These are phyloP conservation scores for Suhomyces coccinellae DNA, from an alignment of 1,139 yeast genomes.

Conservation along the genomic window DNA sequence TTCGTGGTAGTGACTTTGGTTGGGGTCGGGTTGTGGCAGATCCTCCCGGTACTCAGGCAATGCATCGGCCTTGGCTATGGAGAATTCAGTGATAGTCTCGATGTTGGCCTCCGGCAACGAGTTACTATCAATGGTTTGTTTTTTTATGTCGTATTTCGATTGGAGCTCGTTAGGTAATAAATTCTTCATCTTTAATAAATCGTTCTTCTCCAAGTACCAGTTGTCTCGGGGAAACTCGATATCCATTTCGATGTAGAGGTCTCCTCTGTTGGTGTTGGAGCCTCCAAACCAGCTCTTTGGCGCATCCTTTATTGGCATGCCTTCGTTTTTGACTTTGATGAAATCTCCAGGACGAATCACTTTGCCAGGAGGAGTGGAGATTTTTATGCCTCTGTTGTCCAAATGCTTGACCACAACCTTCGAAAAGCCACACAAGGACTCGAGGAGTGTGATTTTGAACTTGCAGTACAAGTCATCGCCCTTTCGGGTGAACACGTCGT, in stretches of 20 bases:
- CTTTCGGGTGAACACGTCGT: slow-evolving; percentile 53
- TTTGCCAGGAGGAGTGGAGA: slow-evolving; percentile 69
- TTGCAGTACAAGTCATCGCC: slow-evolving; percentile 66
- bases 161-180: slow-evolving; percentile 50
- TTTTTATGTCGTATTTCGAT: slow-evolving; percentile 23
- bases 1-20: slow-evolving; percentile 13
- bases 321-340: slow-evolving; percentile 70
- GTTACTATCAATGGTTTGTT: slow-evolving; percentile 28
- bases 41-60: slow-evolving; percentile 41
- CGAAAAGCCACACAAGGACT: slow-evolving; percentile 81
- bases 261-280: slow-evolving; percentile 51
- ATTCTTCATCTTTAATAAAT: slow-evolving; percentile 51
- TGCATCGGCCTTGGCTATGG: slow-evolving; percentile 28
- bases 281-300: slow-evolving; percentile 38
- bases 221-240: slow-evolving; percentile 83
- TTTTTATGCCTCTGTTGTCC: slow-evolving; percentile 72
- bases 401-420: slow-evolving; percentile 68
- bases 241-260: slow-evolving; percentile 67
- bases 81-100: slow-evolving; percentile 44
- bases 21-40: slow-evolving; percentile 18
- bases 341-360: slow-evolving; percentile 79
- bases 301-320: slow-evolving; percentile 68
- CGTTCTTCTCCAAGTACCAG: slow-evolving; percentile 73
- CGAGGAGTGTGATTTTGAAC: slow-evolving; percentile 66
- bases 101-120: slow-evolving; percentile 39